Conservation (phyloP, 164 flowering plant species). For the Aristolochia contorta region DNA sequence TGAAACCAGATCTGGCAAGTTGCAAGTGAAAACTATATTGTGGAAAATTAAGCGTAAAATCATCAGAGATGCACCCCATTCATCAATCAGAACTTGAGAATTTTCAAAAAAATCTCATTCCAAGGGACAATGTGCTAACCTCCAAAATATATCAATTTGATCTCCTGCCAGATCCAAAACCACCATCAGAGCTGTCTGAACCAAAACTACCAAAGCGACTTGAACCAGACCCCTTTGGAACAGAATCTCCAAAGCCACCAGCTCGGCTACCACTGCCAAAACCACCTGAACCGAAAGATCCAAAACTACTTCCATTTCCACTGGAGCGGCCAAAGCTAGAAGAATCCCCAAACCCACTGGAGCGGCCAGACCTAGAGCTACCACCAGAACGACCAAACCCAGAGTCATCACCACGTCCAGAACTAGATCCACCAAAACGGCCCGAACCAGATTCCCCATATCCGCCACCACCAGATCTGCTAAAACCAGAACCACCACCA, state of each 20-base stretch:
- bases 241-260: constrained; percentile 9
- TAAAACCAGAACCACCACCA: constrained; percentile 3
- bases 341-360: constrained; percentile 9
- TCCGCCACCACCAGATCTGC: constrained; percentile 4
- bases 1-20: no score
- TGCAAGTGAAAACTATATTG: no score
- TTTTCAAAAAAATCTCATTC: background rate
- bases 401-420: constrained; percentile 19
- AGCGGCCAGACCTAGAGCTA: constrained; percentile 2
- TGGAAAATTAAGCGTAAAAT: no score
- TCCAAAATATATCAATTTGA: background rate
- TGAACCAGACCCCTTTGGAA: constrained; percentile 5
- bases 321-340: constrained; percentile 12
- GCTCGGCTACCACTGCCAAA: constrained; percentile 3
- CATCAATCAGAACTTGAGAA: no score
- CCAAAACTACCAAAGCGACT: constrained; percentile 15
- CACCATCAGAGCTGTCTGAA: constrained; percentile 24
- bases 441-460: constrained; percentile 15
- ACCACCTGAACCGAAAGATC: background rate
- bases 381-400: constrained; percentile 14
- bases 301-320: constrained; percentile 4
- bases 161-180: constrained; percentile 15
- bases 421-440: constrained; percentile 9
- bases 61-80: no score
- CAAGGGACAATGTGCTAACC: background rate